A percentile compares a stretch with the other conserved stretches of the same genome.
These are phyloP conservation scores for Nepenthes mirabilis DNA, from an alignment of 148 eudicot genomes.

Conservation along the genomic window DNA sequence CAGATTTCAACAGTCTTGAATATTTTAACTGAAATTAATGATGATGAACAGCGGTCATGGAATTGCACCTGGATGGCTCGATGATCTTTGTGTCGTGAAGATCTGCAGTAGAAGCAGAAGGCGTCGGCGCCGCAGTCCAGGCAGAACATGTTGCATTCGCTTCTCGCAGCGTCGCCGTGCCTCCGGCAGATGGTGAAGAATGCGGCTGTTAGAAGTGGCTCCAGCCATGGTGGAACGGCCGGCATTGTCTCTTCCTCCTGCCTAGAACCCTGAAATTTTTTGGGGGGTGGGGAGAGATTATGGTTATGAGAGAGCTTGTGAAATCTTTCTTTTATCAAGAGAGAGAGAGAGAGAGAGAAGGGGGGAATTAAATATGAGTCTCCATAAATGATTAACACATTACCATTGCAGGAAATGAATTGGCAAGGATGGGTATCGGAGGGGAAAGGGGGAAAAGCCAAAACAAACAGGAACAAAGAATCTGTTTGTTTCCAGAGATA, in stretches of 20 bases:
- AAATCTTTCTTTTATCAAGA: background rate
- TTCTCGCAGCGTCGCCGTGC: conserved; percentile 69
- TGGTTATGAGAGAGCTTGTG: background rate
- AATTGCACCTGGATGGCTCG: conserved; percentile 62
- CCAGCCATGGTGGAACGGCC: conserved; percentile 72
- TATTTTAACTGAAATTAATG: background rate
- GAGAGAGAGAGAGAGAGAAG: background rate
- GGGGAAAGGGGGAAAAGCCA: background rate
- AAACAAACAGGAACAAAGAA: background rate
- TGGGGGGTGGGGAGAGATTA: background rate
- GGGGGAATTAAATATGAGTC: background rate
- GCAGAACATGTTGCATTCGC: conserved; percentile 90
- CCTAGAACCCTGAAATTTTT: background rate
- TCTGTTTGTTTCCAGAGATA: conserved; percentile 5
- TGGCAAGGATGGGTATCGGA: conserved; percentile 2
- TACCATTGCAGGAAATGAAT: conserved; percentile 12
- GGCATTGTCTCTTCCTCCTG: conserved; percentile 4
- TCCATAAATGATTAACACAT: conserved; percentile 9
- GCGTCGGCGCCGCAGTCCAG: conserved; percentile 58
- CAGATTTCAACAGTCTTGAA: background rate
- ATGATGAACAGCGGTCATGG: background rate
- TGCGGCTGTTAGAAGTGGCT: conserved; percentile 43
- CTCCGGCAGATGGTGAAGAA: conserved; percentile 62
- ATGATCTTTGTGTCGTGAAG: conserved; percentile 74
- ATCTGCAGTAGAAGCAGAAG: conserved; percentile 80